Evolutionary conservation across 148 eudicot genomes (phyloP), one percentile per base, ranked within the genome.

Genomic region (Drosera capensis): DNA sequence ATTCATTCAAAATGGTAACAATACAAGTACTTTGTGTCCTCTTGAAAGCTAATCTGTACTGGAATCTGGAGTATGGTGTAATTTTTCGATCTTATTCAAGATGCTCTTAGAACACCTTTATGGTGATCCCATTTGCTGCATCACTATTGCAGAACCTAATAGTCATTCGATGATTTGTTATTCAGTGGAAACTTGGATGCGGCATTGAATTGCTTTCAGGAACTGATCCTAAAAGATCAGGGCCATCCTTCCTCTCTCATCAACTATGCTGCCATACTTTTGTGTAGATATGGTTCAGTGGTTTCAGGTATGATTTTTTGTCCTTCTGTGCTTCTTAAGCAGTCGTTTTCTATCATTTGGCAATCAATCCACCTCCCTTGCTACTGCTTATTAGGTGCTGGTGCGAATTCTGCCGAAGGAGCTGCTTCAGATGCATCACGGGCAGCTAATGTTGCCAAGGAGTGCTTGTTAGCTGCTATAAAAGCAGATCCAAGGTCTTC

Each of bases 181-280:
- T 53, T 46, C 80, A 85, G 95, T 67, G 95, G 99, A 56, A 59
- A 76, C 60, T 54, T 81, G 75, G 95, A 92, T 56, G 80, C 78
- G 53, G 74, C 95, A 51, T 75, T 52, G 46, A 81, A 74, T 60
- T 81, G 80, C 58, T 77, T 85, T 43, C 95, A 85, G 65, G 73
- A 79, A 40, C 64, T 85, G 40, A 56, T 92, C 48, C 56, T 92
- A 14, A 92, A 81, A 62, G 99, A 92, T 67, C 99, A 81, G 53
- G 80, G 78, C 52, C 99, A 92, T 57, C 99, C 99, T 43, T 53
- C 75, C 54, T 77, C 94, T 65, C 68, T 85, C 49, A 62, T 85
- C 58, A 92, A 92, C 59, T 92, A 92, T 74, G 84, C 94, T 35
- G 84, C 99, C 47, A 39, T 68, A 51, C 68, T 85, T 45, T 58